phyloP scores from a whole-genome alignment of 306 rosid genomes.

The Senna siamea region DNA sequence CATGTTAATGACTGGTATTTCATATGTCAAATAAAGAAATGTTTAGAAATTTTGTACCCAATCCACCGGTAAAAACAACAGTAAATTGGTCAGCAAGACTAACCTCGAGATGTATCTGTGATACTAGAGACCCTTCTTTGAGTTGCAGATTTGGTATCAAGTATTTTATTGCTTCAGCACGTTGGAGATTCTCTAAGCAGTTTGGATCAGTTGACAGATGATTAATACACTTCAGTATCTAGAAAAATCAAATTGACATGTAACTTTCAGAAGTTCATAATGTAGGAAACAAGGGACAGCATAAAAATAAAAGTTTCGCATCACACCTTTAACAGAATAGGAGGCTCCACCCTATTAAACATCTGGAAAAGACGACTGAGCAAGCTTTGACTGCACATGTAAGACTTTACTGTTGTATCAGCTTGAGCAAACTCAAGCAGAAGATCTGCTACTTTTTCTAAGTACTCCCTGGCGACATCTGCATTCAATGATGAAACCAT shows the following conservation, averaged over 20 bases:
- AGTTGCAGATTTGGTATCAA: conserved; percentile 97
- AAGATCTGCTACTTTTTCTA: conserved; percentile 98
- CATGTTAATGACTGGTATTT: not conserved
- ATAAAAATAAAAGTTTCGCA: conserved; percentile 14
- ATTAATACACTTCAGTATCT: conserved; percentile 93
- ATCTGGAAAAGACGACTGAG: conserved; percentile 98
- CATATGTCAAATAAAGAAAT: conserved; percentile 27
- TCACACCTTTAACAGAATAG: conserved; percentile 87
- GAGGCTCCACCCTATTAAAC: conserved; percentile 98
- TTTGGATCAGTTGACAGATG: conserved; percentile 98
- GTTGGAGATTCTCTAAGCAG: conserved; percentile 99
- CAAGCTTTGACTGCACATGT: conserved; percentile 98
- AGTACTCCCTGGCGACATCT: conserved; percentile 93
- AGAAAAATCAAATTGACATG: conserved; percentile 36
- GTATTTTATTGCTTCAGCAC: conserved; percentile 97
- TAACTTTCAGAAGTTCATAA: conserved; percentile 28
- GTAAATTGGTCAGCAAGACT: conserved; percentile 38
- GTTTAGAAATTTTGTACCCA: conserved; percentile 18
- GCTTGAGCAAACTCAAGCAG: conserved; percentile 97
- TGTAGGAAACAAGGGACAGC: conserved; percentile 18
- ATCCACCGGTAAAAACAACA: conserved; percentile 18
- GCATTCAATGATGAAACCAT: conserved; percentile 92
- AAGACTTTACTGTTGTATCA: conserved; percentile 89
- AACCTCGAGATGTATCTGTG: conserved; percentile 95
- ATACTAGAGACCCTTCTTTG: conserved; percentile 91